Conservation (phyloP, 352 stramenopile genomes). For the Blastocystis sp. region DNA sequence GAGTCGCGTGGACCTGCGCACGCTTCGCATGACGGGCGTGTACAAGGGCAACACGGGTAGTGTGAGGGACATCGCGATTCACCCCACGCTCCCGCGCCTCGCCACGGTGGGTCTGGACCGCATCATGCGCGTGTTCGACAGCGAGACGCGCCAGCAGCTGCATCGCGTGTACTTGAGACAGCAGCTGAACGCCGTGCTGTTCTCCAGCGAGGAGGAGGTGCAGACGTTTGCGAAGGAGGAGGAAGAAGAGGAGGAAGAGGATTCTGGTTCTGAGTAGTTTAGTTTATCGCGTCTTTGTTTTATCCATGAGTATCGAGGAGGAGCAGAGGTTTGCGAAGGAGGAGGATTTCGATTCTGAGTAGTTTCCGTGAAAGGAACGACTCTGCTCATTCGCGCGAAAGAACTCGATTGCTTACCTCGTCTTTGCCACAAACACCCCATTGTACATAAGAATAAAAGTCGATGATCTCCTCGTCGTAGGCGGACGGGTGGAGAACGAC, state of each 20-base stretch:
- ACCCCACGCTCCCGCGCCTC: constrained; percentile 87
- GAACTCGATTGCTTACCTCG: no score
- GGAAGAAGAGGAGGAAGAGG: background rate
- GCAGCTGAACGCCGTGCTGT: constrained; percentile 87
- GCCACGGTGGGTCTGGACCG: constrained; percentile 89
- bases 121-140: constrained; percentile 90
- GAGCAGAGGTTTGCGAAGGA: constrained; percentile 76
- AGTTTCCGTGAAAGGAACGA: no score
- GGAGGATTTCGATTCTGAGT: no score
- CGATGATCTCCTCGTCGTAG: background rate
- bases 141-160: constrained; percentile 79
- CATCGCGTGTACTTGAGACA: constrained; percentile 82
- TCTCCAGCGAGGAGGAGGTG: constrained; percentile 83
- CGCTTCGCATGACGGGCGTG: constrained; percentile 83
- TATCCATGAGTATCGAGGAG: no score
- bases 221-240: constrained; percentile 74
- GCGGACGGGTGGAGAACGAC: constrained; percentile 35
- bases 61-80: constrained; percentile 85
- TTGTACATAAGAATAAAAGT: background rate
- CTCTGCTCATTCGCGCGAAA: no score
- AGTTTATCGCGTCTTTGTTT: no score
- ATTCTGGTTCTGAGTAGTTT: no score
- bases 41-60: constrained; percentile 87
- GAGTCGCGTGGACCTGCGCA: constrained; percentile 86
- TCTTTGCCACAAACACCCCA: background rate